phyloP scores from a whole-genome alignment of 768 basidiomycete genomes.

The Psilocybe tampanensis region DNA sequence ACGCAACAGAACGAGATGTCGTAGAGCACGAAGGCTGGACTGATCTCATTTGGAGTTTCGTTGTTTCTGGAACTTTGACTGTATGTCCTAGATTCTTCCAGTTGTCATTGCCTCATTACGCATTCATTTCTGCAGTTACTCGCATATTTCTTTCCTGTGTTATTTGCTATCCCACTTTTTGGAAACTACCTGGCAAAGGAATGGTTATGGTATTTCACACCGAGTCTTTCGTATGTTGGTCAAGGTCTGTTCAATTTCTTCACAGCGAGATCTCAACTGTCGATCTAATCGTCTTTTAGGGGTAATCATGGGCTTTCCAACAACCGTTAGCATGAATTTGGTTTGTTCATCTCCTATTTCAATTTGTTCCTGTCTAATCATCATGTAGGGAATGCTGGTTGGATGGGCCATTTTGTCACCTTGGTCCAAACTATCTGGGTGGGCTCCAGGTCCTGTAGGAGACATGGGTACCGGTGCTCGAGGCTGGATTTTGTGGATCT shows the following conservation, averaged over 20 bases:
- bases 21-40: constrained; percentile 76
- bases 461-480: constrained; percentile 89
- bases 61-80: constrained; percentile 72
- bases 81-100: constrained; percentile 41
- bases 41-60: constrained; percentile 78
- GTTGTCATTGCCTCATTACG: not conserved
- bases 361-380: not conserved
- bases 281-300: constrained; percentile 42
- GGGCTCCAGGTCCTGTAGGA: constrained; percentile 93
- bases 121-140: constrained; percentile 52
- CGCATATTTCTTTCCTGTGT: constrained; percentile 87
- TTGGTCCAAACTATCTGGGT: constrained; percentile 75
- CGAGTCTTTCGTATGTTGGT: constrained; percentile 89
- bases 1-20: constrained; percentile 42
- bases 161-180: constrained; percentile 87
- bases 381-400: constrained; percentile 86
- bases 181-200: constrained; percentile 79
- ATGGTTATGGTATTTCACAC: constrained; percentile 95
- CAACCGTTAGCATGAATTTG: constrained; percentile 90
- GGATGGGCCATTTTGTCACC: constrained; percentile 97
- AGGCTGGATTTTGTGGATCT: constrained; percentile 97
- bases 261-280: not conserved
- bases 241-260: constrained; percentile 58
- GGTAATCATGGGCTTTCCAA: constrained; percentile 98
- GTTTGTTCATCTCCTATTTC: constrained; percentile 39